Conservation (phyloP, 345 rosid species). For the Turritis glabra region DNA sequence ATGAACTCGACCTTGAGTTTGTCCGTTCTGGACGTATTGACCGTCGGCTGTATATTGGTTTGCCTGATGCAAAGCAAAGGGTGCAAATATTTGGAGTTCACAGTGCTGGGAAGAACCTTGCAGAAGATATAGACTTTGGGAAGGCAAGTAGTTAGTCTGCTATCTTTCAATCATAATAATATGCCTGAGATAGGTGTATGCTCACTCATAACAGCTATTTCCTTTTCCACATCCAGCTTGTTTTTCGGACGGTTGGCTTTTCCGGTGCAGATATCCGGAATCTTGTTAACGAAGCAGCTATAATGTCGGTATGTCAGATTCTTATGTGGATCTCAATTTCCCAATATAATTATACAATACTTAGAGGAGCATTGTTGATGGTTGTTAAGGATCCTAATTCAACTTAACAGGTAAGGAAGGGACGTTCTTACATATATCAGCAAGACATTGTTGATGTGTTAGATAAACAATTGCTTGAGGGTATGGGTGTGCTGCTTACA, state of each 20-base stretch:
- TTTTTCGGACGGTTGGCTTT: slow-evolving; percentile 91
- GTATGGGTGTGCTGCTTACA: slow-evolving; percentile 96
- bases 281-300: slow-evolving; percentile 97
- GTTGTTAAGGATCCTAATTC: slow-evolving; percentile 19
- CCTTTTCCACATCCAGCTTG: slow-evolving; percentile 61
- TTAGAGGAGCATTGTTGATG: slow-evolving; percentile 14
- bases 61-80: slow-evolving; percentile 91
- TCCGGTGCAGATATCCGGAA: slow-evolving; percentile 96
- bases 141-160: slow-evolving; percentile 49
- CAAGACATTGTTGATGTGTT: slow-evolving; percentile 88
- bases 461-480: slow-evolving; percentile 96
- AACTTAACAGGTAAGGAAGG: slow-evolving; percentile 78
- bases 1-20: slow-evolving; percentile 94
- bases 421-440: slow-evolving; percentile 74
- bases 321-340: slow-evolving; percentile 7
- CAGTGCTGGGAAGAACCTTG: slow-evolving; percentile 80
- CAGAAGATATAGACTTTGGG: slow-evolving; percentile 82
- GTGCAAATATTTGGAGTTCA: slow-evolving; percentile 91
- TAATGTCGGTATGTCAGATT: slow-evolving; percentile 81
- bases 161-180: not conserved
- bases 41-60: slow-evolving; percentile 90
- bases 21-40: slow-evolving; percentile 91
- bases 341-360: slow-evolving; percentile 2
- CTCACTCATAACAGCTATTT: slow-evolving; percentile 6
- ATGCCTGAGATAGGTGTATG: not conserved